Percentiles rank a stretch among this genome's conserved stretches.
phyloP scores from a whole-genome alignment of 2,329 filamentous ascomycete genomes.

The Aspergillus luchuensis region DNA sequence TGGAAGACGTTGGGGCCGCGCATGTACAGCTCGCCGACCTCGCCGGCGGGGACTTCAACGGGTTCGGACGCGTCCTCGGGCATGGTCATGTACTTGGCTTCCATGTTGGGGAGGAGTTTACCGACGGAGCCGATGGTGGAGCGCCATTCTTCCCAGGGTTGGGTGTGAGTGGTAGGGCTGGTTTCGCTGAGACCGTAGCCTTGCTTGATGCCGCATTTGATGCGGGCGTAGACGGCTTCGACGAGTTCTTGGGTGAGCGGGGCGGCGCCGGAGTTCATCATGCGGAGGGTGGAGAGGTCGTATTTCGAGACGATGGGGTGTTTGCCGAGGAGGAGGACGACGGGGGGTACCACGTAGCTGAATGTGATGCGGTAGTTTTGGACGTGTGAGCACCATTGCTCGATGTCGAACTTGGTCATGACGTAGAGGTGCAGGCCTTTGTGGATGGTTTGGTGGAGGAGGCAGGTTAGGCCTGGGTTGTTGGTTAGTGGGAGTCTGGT shows the following conservation, averaged over 20 bases:
- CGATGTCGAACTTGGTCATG: slow-evolving; percentile 79
- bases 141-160: slow-evolving; percentile 74
- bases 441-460: slow-evolving; percentile 69
- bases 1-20: slow-evolving; percentile 66
- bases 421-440: slow-evolving; percentile 68
- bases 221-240: slow-evolving; percentile 70
- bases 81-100: slow-evolving; percentile 73
- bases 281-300: slow-evolving; percentile 74
- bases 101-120: slow-evolving; percentile 73
- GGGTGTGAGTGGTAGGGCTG: slow-evolving; percentile 74
- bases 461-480: slow-evolving; percentile 66
- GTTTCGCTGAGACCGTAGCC: slow-evolving; percentile 91
- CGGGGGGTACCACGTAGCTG: slow-evolving; percentile 79
- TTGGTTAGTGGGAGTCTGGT: not conserved
- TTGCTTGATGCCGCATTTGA: slow-evolving; percentile 82
- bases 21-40: slow-evolving; percentile 70
- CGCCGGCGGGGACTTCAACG: slow-evolving; percentile 61
- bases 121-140: slow-evolving; percentile 77
- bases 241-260: slow-evolving; percentile 81
- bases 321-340: slow-evolving; percentile 79
- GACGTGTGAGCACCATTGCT: slow-evolving; percentile 74
- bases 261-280: slow-evolving; percentile 85
- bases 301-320: slow-evolving; percentile 77
- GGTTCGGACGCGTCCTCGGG: slow-evolving; percentile 52
- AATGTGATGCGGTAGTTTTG: slow-evolving; percentile 76